These are phyloP conservation scores for Colletotrichum sp. DNA, from an alignment of 2,329 filamentous ascomycete species.

Conservation along the genomic window DNA sequence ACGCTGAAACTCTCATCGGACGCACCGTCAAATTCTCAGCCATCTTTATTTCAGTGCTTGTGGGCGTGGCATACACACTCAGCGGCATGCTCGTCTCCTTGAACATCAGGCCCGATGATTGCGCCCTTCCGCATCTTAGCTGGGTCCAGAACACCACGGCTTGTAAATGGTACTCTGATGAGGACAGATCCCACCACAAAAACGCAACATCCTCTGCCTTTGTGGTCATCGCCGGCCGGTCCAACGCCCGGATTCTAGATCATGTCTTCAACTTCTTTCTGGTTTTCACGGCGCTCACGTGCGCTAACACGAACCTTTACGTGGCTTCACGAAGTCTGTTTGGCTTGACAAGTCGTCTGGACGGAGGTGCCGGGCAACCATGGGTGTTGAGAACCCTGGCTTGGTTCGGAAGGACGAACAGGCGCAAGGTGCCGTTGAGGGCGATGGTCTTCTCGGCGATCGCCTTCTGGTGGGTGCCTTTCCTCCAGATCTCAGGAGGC, in stretches of 20 bases:
- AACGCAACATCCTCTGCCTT: neutral
- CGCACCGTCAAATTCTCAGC: constrained; percentile 27
- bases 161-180: neutral
- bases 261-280: constrained; percentile 34
- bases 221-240: neutral
- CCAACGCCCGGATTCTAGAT: constrained; percentile 18
- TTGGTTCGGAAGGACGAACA: constrained; percentile 31
- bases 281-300: constrained; percentile 34
- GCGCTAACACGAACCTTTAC: constrained; percentile 37
- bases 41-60: constrained; percentile 28
- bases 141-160: constrained; percentile 19
- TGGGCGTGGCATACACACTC: constrained; percentile 28
- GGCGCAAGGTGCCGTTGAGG: constrained; percentile 36
- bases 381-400: constrained; percentile 26
- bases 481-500: constrained; percentile 33
- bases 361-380: neutral
- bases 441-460: constrained; percentile 41
- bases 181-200: neutral
- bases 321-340: constrained; percentile 32
- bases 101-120: constrained; percentile 25
- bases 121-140: constrained; percentile 26
- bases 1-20: constrained; percentile 22
- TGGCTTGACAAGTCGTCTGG: neutral
- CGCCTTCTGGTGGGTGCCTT: constrained; percentile 45
- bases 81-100: constrained; percentile 28